phyloP scores from a whole-genome alignment of 179 eudicot species.

The Beta macrorhiza region DNA sequence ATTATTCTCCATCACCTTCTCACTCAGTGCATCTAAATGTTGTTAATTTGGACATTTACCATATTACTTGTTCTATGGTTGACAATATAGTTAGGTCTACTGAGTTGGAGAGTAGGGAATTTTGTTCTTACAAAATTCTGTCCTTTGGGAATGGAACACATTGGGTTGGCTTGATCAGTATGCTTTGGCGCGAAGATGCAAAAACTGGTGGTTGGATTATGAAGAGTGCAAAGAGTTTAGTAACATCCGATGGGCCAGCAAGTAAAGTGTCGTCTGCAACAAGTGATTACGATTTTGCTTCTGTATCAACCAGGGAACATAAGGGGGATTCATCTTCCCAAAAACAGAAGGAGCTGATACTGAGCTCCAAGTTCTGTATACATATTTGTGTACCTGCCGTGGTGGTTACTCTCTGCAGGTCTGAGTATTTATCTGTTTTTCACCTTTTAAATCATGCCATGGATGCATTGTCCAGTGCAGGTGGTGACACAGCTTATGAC shows the following conservation, averaged over 20 bases:
- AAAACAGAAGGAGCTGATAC: conserved; percentile 57
- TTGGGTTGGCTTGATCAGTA: conserved; percentile 50
- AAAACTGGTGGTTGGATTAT: conserved; percentile 70
- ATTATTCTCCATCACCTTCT: conserved; percentile 39
- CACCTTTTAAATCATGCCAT: conserved; percentile 51
- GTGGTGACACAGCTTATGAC: conserved; percentile 36
- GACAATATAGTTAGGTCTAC: conserved; percentile 27
- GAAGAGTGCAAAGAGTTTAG: conserved; percentile 65
- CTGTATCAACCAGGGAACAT: conserved; percentile 58
- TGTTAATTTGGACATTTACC: conserved; percentile 51
- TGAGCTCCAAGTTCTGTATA: conserved; percentile 62
- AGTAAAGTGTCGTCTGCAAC: conserved; percentile 38
- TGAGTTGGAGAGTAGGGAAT: conserved; percentile 27
- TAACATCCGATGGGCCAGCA: conserved; percentile 56
- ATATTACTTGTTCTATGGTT: conserved; percentile 35
- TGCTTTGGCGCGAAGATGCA: conserved; percentile 67
- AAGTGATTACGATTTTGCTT: conserved; percentile 66
- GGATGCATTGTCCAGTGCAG: conserved; percentile 36
- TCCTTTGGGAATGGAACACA: conserved; percentile 45
- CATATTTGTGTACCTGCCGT: conserved; percentile 55
- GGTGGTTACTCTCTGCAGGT: conserved; percentile 45
- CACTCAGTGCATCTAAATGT: conserved; percentile 58
- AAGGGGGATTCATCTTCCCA: conserved; percentile 41
- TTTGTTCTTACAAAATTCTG: conserved; percentile 46
- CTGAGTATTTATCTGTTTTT: conserved; percentile 44